Base-by-base conservation (phyloP, 2,329 filamentous ascomycete species). In the Fusarium compactum region DNA sequence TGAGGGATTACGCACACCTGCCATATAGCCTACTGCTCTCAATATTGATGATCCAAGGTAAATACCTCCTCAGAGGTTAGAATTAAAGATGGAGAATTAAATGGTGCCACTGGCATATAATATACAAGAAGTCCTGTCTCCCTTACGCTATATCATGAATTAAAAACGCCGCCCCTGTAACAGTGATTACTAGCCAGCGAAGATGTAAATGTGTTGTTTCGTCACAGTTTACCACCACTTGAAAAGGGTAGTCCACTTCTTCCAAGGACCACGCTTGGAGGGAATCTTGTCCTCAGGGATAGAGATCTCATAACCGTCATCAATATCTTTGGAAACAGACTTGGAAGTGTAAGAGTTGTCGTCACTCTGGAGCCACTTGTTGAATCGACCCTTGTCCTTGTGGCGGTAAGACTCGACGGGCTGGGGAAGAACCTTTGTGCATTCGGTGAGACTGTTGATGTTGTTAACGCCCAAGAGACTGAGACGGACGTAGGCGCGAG, bases 391-490 rank as follows among this genome's bases (percentile, higher is more conserved):
- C 46, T 72, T 61, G 22, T 77, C 76, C 40, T 66, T 63, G 48
- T 66, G 59, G 11, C 38, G 29, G 59, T 65, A 76, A 20, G 25
- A 58, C 9, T 46, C 64, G 34, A 68, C 56, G 18, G 72, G 68
- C n/a, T 76, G 73, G 6, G 83, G 86, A 12, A 88, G 76, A 5
- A 85, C 85, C 69, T 84, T 82, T 12, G 85, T 86, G 80, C 86
- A 89, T 67, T 88, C 86, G 18, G 82, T 85, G 45, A 89, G 77
- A 24, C 80, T 76, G 75, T 88, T 88, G 76, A 89, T 85, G 72
- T 87, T 87, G 71, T 85, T 82, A 16, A 88, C 85, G 5, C 86
- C 87, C 14, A 89, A 82, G 5, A 89, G 77, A 32, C 83, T 85
- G 40, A 89, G 79, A 24, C 86, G 84, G 46, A 87, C 80, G 69